Evolutionary conservation across 169 alveolate species (phyloP).

Genomic region (Plasmodium gallinaceum): DNA sequence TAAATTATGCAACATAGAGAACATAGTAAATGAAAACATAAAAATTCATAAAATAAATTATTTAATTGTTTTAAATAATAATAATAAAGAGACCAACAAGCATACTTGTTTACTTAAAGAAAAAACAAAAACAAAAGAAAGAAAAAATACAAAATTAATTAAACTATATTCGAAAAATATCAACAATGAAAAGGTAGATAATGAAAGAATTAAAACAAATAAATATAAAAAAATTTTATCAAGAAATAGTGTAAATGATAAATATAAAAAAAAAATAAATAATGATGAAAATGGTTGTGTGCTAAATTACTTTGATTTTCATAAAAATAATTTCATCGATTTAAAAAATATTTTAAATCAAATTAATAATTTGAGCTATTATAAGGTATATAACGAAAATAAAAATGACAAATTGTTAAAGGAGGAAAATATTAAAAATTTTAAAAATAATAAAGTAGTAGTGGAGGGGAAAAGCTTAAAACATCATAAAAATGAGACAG

Average conservation of each 20-base stretch:
- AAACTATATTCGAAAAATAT: neutral
- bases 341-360: slow-evolving; percentile 29
- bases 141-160: neutral
- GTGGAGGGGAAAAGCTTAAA: neutral
- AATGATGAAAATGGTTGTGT: neutral
- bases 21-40: slow-evolving; percentile 50
- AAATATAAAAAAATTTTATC: neutral
- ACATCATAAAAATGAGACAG: neutral
- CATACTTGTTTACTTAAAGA: neutral
- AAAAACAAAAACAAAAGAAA: slow-evolving; percentile 6
- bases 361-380: slow-evolving; percentile 8
- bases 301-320: slow-evolving; percentile 55
- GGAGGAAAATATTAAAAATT: neutral
- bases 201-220: neutral
- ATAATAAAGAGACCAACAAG: slow-evolving; percentile 28
- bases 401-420: neutral
- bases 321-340: slow-evolving; percentile 71
- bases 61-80: slow-evolving; percentile 29
- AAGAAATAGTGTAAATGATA: neutral
- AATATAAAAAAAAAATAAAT: neutral
- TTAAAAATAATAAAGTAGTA: neutral
- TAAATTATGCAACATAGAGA: slow-evolving; percentile 54
- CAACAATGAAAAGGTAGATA: neutral
- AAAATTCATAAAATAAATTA: slow-evolving; percentile 39
- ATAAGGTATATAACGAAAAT: neutral